Conservation (phyloP, 2,329 filamentous ascomycete species). For the Talaromyces piceae region DNA sequence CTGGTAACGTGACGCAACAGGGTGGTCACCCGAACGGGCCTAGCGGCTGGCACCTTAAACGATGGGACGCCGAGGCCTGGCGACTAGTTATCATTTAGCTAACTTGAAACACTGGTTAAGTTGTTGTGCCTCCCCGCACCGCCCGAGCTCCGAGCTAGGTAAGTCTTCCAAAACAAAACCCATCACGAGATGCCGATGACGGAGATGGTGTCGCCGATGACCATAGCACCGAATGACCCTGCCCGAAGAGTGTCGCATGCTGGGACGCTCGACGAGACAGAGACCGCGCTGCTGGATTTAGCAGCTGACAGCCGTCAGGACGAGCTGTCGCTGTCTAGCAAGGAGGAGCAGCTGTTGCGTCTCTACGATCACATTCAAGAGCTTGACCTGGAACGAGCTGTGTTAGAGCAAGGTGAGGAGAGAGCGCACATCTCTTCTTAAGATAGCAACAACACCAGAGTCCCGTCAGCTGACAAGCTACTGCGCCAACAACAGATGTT, state of each 20-base stretch:
- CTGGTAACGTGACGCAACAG: conserved; percentile 11
- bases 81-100: too few species aligned
- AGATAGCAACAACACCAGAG: neutral
- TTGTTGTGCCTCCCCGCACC: neutral
- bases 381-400: conserved; percentile 62
- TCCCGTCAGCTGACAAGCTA: conserved; percentile 7
- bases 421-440: neutral
- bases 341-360: conserved; percentile 59
- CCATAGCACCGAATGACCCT: conserved; percentile 29
- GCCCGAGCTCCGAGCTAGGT: neutral
- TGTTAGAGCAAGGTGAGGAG: conserved; percentile 48
- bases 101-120: too few species aligned
- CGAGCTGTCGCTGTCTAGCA: conserved; percentile 53
- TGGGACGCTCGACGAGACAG: conserved; percentile 16
- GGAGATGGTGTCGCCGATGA: conserved; percentile 8
- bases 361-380: conserved; percentile 66
- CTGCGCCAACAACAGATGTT: conserved; percentile 18
- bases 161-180: conserved; percentile 2
- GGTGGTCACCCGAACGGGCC: conserved; percentile 5
- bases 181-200: conserved; percentile 14
- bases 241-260: conserved; percentile 22
- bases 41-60: conserved; percentile 1
- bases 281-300: conserved; percentile 32
- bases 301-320: conserved; percentile 39
- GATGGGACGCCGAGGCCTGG: too few species aligned